Evolutionary conservation across 805 yeast species (phyloP).

Genomic region (Spathaspora boniae): DNA sequence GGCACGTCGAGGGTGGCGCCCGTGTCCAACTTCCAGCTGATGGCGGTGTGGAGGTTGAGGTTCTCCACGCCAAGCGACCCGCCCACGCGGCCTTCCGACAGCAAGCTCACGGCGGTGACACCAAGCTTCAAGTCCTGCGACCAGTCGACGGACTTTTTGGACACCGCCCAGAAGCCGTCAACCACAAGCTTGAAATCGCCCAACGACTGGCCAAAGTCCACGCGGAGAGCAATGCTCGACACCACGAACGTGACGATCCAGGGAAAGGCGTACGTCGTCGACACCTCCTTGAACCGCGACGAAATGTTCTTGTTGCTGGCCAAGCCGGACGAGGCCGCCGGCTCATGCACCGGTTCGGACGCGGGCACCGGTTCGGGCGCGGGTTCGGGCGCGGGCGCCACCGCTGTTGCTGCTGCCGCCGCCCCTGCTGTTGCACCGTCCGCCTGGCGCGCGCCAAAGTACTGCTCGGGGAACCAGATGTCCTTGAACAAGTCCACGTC

Average conservation of each 20-base stretch:
- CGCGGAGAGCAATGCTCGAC: conserved; percentile 46
- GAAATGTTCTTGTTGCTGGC: conserved; percentile 38
- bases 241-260: conserved; percentile 65
- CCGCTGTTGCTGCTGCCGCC: background rate
- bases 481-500: conserved; percentile 80
- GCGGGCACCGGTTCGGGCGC: background rate
- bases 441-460: background rate
- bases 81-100: conserved; percentile 75
- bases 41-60: conserved; percentile 57
- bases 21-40: conserved; percentile 59
- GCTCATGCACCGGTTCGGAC: conserved; percentile 1
- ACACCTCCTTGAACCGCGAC: conserved; percentile 50
- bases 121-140: conserved; percentile 69
- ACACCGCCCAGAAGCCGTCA: conserved; percentile 64
- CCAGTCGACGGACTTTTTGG: conserved; percentile 64
- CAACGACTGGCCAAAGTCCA: conserved; percentile 81
- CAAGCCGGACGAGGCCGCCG: conserved; percentile 11
- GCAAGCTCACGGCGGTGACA: conserved; percentile 46
- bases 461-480: conserved; percentile 62
- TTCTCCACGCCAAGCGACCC: conserved; percentile 56
- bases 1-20: conserved; percentile 55
- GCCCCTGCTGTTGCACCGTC: background rate
- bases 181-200: conserved; percentile 59
- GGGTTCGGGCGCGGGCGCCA: background rate
- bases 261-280: conserved; percentile 65